Percentiles rank a stretch among this genome's conserved stretches.
Evolutionary conservation across 106 monocot genomes (phyloP).

Genomic region (Iris macrosiphon): DNA sequence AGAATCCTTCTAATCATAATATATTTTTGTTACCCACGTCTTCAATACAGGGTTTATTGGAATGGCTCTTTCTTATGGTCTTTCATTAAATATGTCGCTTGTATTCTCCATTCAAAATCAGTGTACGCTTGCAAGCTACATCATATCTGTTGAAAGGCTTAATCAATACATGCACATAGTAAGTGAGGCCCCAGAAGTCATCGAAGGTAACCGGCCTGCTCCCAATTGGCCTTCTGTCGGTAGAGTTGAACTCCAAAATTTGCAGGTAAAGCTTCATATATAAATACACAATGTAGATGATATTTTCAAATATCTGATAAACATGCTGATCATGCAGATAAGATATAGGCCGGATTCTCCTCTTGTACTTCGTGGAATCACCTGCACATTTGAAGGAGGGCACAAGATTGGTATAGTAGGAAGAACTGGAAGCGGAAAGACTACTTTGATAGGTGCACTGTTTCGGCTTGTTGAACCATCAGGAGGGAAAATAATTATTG

Average conservation of each 20-base stretch:
- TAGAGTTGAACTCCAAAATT: slow-evolving; percentile 65
- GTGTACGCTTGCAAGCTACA: slow-evolving; percentile 73
- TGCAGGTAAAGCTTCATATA: slow-evolving; percentile 44
- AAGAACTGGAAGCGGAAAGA: slow-evolving; percentile 25
- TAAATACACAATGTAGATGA: no score
- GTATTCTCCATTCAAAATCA: slow-evolving; percentile 84
- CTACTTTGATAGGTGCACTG: slow-evolving; percentile 13
- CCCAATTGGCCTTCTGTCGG: slow-evolving; percentile 71
- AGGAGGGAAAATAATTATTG: slow-evolving; percentile 12
- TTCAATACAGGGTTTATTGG: slow-evolving; percentile 76
- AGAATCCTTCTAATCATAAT: no score
- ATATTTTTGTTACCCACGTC: no score
- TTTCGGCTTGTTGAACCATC: slow-evolving; percentile 23
- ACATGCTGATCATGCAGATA: slow-evolving; percentile 7
- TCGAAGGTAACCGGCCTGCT: slow-evolving; percentile 49
- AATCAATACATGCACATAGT: slow-evolving; percentile 78
- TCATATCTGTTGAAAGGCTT: slow-evolving; percentile 90
- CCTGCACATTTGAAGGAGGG: slow-evolving; percentile 26
- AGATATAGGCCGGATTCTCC: slow-evolving; percentile 11
- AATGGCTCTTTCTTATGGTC: slow-evolving; percentile 93
- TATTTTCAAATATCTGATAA: no score
- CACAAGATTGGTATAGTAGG: slow-evolving; percentile 12
- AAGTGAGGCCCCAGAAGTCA: slow-evolving; percentile 76
- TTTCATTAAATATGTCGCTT: slow-evolving; percentile 75
- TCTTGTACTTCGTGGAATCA: slow-evolving; percentile 13